Evolutionary conservation across 495 filamentous ascomycete species (phyloP), one percentile per base, ranked within the genome.

Genomic region (Aspergillus haitiensis): DNA sequence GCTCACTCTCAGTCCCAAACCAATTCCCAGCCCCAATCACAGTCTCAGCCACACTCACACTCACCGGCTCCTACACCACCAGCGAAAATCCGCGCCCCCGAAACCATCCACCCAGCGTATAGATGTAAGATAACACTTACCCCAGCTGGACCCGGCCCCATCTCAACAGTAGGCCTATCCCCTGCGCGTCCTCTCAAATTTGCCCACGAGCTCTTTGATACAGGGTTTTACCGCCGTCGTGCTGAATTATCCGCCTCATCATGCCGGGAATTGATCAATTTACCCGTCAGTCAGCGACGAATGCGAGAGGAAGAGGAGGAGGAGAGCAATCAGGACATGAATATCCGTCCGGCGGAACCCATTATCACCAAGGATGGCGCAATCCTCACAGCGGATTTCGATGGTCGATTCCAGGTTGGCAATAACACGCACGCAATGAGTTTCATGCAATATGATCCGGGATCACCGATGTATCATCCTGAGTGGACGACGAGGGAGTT

Each of bases 251-350:
- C 75, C 0, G 50, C 59, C 0, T 16, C 66, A 9, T 58, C 66
- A 0, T 59, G 62, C 9, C 66, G 72, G 11, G 75, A 75, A 53
- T 61, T 76, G 2, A 78, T 78, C 39, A 78, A 76, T 33, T 16
- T 70, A 5, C 69, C 70, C 1, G 36, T 62, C 6, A 31, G 55
- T 9, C 60, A 66, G 54, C 65, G 68, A 36, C 52, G 36, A 6
- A 27, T 16, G 3, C 15, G 27, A 18, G 27, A 39, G 21, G 63
- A 52, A 31, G 21, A 52, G 52, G 32, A 35, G 21, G 27, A 49
- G 21, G 63, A 52, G 32, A 21, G 46, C 52, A 36, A 31, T 44
- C 45, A 44, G 9, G 4, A n/a, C 3, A 13, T 32, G 11, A 3
- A 27, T 21, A 8, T 13, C 33, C 32, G 13, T n/a, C 18, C 2